Evolutionary conservation across 2,329 filamentous ascomycete species (phyloP).

Genomic region (Clonostachys chloroleuca): DNA sequence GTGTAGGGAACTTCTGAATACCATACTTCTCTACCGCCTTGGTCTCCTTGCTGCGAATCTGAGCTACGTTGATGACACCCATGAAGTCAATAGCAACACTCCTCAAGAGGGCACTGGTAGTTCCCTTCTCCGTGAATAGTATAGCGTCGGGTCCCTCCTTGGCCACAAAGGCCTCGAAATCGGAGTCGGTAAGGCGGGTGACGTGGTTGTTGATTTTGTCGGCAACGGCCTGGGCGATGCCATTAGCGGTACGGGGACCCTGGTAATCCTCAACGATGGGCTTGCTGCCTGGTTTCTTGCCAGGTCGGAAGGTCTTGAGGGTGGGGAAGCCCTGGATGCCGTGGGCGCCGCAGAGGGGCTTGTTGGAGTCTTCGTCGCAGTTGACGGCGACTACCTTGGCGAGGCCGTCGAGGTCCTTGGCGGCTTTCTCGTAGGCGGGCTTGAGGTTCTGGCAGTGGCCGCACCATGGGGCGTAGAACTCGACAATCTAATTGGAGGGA

Average conservation of each 20-base stretch:
- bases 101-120: slow-evolving; percentile 76
- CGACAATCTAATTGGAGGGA: slow-evolving; percentile 45
- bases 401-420: slow-evolving; percentile 81
- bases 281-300: slow-evolving; percentile 69
- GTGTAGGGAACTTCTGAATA: slow-evolving; percentile 71
- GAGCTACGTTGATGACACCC: slow-evolving; percentile 72
- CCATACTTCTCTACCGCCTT: slow-evolving; percentile 69
- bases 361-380: slow-evolving; percentile 92
- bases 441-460: slow-evolving; percentile 96
- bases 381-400: slow-evolving; percentile 93
- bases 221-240: slow-evolving; percentile 79
- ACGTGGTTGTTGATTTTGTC: slow-evolving; percentile 92
- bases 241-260: slow-evolving; percentile 77
- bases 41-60: slow-evolving; percentile 78
- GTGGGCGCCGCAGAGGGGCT: slow-evolving; percentile 78
- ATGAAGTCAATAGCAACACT: slow-evolving; percentile 89
- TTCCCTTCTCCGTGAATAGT: slow-evolving; percentile 90
- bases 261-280: slow-evolving; percentile 90
- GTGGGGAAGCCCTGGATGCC: slow-evolving; percentile 94
- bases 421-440: slow-evolving; percentile 91
- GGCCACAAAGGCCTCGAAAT: slow-evolving; percentile 70
- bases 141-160: slow-evolving; percentile 77
- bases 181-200: slow-evolving; percentile 73
- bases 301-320: slow-evolving; percentile 85
- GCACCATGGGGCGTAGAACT: slow-evolving; percentile 98